Evolutionary conservation across 2,329 filamentous ascomycete species (phyloP), one percentile per base, ranked within the genome.

Genomic region (Penicillium sp.): DNA sequence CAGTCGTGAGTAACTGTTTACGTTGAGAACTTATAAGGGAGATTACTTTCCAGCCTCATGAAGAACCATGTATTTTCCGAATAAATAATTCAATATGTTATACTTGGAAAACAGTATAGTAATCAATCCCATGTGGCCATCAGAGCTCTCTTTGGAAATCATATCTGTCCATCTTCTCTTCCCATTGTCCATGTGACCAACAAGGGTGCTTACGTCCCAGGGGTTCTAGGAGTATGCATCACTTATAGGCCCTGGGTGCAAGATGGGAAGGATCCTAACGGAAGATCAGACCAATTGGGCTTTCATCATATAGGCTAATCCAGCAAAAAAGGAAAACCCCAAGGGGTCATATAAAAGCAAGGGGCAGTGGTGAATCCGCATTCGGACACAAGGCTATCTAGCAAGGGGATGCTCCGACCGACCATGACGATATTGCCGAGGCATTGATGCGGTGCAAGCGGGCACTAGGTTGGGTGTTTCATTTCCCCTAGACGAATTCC

Each of bases 71-170:
- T 9, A 39, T 10, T 19, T 39, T 19, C 35, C 6, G 7, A 19
- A 19, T 39, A 8, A 39, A 10, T 39, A 4, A 10, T 39, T 19
- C n/a, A 19, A 19, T 39, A 19, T 19, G 9, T 9, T 37, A 19
- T 7, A 39, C 31, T 33, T 16, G 4, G 14, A 3, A 33, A 16
- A 33, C 19, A 39, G 6, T n/a, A 6, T 19, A 4, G 19, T 39
- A 6, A 19, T 39, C n/a, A 6, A 19, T 39, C n/a, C 9, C 31
- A 39, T 42, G 39, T 19, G 16, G 43, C 44, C 44, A 37, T 76
- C 74, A 75, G 74, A 74, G 74, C 74, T 76, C 74, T 76, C 74
- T 76, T 76, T 75, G 68, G 64, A 64, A 67, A 54, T 75, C 73
- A 75, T 63, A 19, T 62, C 62, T 60, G 44, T 50, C 60, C 55